These are phyloP conservation scores for Fonsecaea multimorphosa DNA, from an alignment of 2,329 filamentous ascomycete genomes.

Conservation along the genomic window DNA sequence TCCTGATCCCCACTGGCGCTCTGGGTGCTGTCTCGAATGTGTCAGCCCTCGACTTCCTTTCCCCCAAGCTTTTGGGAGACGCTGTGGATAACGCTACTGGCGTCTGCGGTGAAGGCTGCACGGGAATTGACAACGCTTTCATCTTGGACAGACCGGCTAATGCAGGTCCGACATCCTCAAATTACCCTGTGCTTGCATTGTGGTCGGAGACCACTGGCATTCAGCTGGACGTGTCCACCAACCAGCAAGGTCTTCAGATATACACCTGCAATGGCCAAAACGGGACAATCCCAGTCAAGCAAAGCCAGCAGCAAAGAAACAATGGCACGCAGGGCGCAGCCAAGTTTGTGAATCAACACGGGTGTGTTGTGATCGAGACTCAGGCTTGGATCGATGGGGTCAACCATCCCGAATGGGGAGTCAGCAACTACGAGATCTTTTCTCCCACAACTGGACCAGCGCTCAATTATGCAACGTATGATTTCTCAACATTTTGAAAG, in stretches of 20 bases:
- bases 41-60: conserved; percentile 66
- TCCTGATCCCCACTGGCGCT: conserved; percentile 76
- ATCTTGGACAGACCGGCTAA: conserved; percentile 51
- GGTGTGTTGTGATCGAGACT: conserved; percentile 88
- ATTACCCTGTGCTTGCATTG: conserved; percentile 64
- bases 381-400: conserved; percentile 94
- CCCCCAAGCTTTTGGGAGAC: conserved; percentile 77
- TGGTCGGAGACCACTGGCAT: conserved; percentile 76
- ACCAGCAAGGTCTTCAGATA: conserved; percentile 87
- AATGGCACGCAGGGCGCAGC: conserved; percentile 60
- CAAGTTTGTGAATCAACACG: conserved; percentile 66
- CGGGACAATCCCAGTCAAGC: conserved; percentile 59
- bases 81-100: conserved; percentile 68
- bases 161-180: conserved; percentile 41
- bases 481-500: conserved; percentile 50
- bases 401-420: conserved; percentile 87
- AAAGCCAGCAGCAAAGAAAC: conserved; percentile 56
- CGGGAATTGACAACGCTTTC: conserved; percentile 75
- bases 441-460: conserved; percentile 48
- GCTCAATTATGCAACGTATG: conserved; percentile 53
- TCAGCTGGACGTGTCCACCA: conserved; percentile 76
- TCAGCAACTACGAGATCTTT: conserved; percentile 55
- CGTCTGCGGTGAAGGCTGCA: conserved; percentile 82
- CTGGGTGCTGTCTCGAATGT: conserved; percentile 80
- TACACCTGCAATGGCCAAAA: conserved; percentile 83